phyloP scores from a whole-genome alignment of 75 land plant genomes.

The Picea glauca region DNA sequence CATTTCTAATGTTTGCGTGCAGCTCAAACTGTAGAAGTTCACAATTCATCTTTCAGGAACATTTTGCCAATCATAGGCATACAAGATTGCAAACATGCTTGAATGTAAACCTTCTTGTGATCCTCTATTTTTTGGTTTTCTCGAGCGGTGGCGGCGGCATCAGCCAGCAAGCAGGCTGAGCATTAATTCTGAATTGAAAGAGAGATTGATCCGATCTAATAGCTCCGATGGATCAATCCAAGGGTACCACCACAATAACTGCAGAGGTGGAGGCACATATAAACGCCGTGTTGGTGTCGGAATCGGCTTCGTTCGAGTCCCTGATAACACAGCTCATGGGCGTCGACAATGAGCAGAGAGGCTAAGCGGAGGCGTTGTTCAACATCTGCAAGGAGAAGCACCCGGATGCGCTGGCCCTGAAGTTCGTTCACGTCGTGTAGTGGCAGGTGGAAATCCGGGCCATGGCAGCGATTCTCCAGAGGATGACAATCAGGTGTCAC shows the following conservation, averaged over 20 bases:
- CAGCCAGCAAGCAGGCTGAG: neutral
- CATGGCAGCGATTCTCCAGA: constrained; percentile 78
- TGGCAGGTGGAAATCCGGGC: constrained; percentile 59
- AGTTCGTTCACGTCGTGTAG: neutral
- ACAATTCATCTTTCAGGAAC: no score
- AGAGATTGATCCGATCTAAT: neutral
- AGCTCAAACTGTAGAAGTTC: no score
- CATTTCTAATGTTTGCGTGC: no score
- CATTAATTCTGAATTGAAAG: neutral
- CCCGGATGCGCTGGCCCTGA: no score
- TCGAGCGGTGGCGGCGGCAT: neutral
- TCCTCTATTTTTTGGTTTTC: neutral
- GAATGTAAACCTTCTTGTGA: no score
- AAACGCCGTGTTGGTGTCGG: constrained; percentile 51
- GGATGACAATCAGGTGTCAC: constrained; percentile 65
- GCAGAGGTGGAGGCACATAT: constrained; percentile 22
- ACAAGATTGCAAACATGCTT: no score
- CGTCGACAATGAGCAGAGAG: constrained; percentile 71
- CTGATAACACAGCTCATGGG: constrained; percentile 81
- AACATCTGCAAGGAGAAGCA: constrained; percentile 38
- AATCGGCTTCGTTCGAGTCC: constrained; percentile 69
- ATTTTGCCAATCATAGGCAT: no score
- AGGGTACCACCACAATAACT: constrained; percentile 12
- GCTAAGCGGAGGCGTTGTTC: constrained; percentile 75
- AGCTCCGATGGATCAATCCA: neutral